These are phyloP conservation scores for Arthrobotrys pseudoclavata DNA, from an alignment of 2,329 filamentous ascomycete genomes.

Conservation along the genomic window DNA sequence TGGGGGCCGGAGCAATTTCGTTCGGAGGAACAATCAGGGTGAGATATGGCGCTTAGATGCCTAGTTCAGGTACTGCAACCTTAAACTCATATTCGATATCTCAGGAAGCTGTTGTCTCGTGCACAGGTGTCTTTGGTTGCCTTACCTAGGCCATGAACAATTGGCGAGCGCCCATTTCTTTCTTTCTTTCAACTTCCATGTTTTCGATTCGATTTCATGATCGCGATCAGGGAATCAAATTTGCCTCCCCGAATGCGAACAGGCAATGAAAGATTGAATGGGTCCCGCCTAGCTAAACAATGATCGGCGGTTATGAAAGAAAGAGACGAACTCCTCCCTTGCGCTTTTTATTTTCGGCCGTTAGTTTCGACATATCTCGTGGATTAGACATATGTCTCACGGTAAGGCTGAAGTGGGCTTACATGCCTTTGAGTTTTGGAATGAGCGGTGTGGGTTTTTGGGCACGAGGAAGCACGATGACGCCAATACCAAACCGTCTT, in stretches of 20 bases:
- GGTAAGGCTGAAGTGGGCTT: slow-evolving; percentile 34
- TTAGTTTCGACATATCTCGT: not conserved
- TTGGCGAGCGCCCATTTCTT: not conserved
- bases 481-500: slow-evolving; percentile 25
- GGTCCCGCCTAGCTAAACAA: not conserved
- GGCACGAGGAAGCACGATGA: slow-evolving; percentile 30
- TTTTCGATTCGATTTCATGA: slow-evolving; percentile 1
- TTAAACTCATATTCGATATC: slow-evolving; percentile 19
- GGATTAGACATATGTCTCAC: slow-evolving; percentile 4
- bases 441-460: not conserved
- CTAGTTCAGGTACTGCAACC: slow-evolving; percentile 22
- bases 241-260: slow-evolving; percentile 13
- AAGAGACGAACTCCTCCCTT: slow-evolving; percentile 36
- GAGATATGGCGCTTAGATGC: slow-evolving; percentile 19
- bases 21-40: not conserved
- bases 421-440: slow-evolving; percentile 19
- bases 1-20: not conserved
- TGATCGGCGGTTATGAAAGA: slow-evolving; percentile 25
- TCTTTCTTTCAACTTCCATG: slow-evolving; percentile 13
- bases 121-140: slow-evolving; percentile 21
- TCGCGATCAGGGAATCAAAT: slow-evolving; percentile 16
- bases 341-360: not conserved
- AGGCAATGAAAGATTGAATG: not conserved
- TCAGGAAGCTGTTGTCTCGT: slow-evolving; percentile 20
- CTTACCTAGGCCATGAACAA: slow-evolving; percentile 19